These are phyloP conservation scores for Avena atlantica DNA, from an alignment of 176 grass and related monocot genomes.

Conservation along the genomic window DNA sequence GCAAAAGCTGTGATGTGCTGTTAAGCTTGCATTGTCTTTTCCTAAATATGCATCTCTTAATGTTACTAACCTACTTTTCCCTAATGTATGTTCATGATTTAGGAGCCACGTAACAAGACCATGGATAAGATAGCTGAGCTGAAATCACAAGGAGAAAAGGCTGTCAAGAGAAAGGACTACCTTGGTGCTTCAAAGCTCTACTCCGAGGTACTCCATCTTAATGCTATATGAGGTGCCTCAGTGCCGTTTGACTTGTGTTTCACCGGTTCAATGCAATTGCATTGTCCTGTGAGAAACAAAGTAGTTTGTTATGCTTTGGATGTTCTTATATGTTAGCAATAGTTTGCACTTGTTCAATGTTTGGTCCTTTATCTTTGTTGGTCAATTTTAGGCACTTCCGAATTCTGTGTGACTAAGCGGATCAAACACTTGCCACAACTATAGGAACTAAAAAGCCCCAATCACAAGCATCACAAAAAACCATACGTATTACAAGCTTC, in stretches of 20 bases:
- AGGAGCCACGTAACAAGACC: not conserved
- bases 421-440: not conserved
- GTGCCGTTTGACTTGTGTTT: not conserved
- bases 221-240: not conserved
- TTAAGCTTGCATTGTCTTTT: not conserved
- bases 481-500: not conserved
- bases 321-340: not conserved
- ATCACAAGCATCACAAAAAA: not conserved
- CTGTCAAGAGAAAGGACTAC: constrained; percentile 3
- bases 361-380: not conserved
- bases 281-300: not conserved
- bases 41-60: not conserved
- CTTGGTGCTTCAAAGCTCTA: not conserved
- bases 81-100: not conserved
- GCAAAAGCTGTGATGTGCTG: not conserved
- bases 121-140: constrained; percentile 8
- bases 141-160: not conserved
- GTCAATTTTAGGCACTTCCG: not conserved
- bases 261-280: not conserved
- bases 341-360: not conserved
- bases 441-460: not conserved
- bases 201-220: not conserved
- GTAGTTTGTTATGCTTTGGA: not conserved
- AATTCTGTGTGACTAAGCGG: not conserved
- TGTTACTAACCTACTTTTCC: not conserved